phyloP scores from a whole-genome alignment of 345 rosid genomes.

The Citrus reticulata region DNA sequence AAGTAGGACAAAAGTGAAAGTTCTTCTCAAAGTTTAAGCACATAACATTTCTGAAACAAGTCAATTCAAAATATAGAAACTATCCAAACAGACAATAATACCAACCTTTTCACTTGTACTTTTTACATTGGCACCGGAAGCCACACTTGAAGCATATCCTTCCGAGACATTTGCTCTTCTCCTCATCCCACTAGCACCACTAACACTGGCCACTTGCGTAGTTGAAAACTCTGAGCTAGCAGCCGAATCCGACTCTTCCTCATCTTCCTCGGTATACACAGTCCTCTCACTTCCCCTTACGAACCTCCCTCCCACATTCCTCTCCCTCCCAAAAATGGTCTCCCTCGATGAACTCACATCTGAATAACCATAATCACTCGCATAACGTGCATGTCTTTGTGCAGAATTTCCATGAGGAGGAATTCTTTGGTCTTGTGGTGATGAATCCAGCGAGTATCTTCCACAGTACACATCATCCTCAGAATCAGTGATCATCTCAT shows the following conservation, averaged over 20 bases:
- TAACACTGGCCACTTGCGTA: constrained; percentile 48
- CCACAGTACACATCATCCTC: constrained; percentile 56
- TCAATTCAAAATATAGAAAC: not conserved
- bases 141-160: constrained; percentile 52
- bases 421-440: constrained; percentile 54
- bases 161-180: constrained; percentile 43
- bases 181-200: constrained; percentile 37
- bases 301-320: constrained; percentile 28
- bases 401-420: constrained; percentile 26
- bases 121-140: constrained; percentile 34
- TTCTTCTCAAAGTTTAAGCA: not conserved
- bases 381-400: constrained; percentile 35
- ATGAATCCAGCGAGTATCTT: constrained; percentile 61
- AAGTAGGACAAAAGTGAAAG: not conserved
- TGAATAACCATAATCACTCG: constrained; percentile 50
- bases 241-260: constrained; percentile 74
- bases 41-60: not conserved
- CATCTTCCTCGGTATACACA: constrained; percentile 58
- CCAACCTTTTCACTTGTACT: constrained; percentile 47
- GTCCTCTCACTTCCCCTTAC: constrained; percentile 36
- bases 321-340: constrained; percentile 38
- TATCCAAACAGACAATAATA: not conserved
- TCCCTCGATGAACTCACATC: constrained; percentile 90
- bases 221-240: constrained; percentile 76
- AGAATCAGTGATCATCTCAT: constrained; percentile 54